phyloP scores from a whole-genome alignment of 2,329 filamentous ascomycete species.

The Xylaria sp. region DNA sequence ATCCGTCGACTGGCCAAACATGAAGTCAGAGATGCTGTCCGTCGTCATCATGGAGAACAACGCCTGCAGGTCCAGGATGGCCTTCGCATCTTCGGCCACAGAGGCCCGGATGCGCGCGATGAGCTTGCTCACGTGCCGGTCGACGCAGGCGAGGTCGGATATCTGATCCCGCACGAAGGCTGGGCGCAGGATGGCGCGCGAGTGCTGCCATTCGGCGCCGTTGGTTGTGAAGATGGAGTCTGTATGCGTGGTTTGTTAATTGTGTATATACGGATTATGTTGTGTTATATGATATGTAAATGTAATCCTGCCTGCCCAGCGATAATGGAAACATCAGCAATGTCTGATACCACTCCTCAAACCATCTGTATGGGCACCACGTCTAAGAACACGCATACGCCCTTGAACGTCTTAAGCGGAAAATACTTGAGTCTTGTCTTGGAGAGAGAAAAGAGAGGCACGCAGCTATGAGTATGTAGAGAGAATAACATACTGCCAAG shows the following conservation, averaged over 20 bases:
- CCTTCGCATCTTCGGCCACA: constrained; percentile 55
- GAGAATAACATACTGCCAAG: background rate
- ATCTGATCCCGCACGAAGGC: constrained; percentile 65
- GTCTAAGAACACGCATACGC: too few relatives aligned
- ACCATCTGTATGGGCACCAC: too few relatives aligned
- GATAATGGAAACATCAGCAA: too few relatives aligned
- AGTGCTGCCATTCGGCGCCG: constrained; percentile 64
- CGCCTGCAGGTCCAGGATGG: constrained; percentile 68
- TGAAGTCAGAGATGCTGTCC: constrained; percentile 75
- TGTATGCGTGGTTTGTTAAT: constrained; percentile 14
- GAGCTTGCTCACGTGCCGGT: constrained; percentile 72
- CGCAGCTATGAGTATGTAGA: background rate
- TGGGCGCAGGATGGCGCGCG: constrained; percentile 63
- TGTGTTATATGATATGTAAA: too few relatives aligned
- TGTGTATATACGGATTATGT: background rate
- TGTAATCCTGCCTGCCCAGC: too few relatives aligned
- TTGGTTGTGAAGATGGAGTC: constrained; percentile 66
- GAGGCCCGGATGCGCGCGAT: constrained; percentile 65
- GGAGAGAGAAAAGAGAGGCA: too few relatives aligned
- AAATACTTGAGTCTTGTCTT: too few relatives aligned
- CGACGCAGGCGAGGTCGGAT: constrained; percentile 76
- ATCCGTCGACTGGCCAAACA: constrained; percentile 60
- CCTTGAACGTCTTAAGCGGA: too few relatives aligned
- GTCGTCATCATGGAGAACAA: constrained; percentile 74
- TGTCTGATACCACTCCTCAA: too few relatives aligned